Conservation (phyloP, 306 rosid species). For the Vigna radiata region DNA sequence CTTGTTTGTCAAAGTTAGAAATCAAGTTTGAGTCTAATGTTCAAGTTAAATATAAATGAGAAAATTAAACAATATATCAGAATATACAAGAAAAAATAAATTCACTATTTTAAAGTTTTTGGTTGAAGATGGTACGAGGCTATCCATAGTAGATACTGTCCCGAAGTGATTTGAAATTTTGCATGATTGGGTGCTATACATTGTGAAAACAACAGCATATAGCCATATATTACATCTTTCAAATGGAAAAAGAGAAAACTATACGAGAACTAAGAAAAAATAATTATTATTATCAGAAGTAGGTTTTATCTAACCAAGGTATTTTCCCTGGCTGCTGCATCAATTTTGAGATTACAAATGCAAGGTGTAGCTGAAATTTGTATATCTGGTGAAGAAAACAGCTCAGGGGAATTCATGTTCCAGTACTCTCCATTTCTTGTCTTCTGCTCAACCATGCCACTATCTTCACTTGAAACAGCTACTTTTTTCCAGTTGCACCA, state of each 20-base stretch:
- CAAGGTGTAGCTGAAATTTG: slow-evolving; percentile 49
- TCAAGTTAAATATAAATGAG: too few relatives aligned
- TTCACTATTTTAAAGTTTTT: too few relatives aligned
- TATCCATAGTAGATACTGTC: neutral
- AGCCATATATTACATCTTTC: neutral
- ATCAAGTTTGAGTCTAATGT: too few relatives aligned
- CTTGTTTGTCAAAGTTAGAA: too few relatives aligned
- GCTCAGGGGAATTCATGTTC: slow-evolving; percentile 60
- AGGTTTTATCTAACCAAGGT: neutral
- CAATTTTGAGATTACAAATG: slow-evolving; percentile 56
- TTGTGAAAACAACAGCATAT: neutral
- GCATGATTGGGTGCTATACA: neutral
- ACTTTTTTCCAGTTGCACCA: slow-evolving; percentile 82
- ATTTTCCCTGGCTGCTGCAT: slow-evolving; percentile 42
- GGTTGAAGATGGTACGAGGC: too few relatives aligned
- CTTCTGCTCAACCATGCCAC: slow-evolving; percentile 45
- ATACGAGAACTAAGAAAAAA: neutral
- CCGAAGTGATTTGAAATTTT: neutral
- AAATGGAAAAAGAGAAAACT: neutral
- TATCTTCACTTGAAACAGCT: slow-evolving; percentile 59
- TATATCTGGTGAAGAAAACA: slow-evolving; percentile 55
- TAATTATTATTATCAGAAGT: neutral
- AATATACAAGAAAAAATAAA: too few relatives aligned
- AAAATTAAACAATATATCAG: too few relatives aligned
- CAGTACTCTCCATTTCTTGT: slow-evolving; percentile 64